phyloP scores from a whole-genome alignment of 2,329 filamentous ascomycete species.

The Trichoderma sp. region DNA sequence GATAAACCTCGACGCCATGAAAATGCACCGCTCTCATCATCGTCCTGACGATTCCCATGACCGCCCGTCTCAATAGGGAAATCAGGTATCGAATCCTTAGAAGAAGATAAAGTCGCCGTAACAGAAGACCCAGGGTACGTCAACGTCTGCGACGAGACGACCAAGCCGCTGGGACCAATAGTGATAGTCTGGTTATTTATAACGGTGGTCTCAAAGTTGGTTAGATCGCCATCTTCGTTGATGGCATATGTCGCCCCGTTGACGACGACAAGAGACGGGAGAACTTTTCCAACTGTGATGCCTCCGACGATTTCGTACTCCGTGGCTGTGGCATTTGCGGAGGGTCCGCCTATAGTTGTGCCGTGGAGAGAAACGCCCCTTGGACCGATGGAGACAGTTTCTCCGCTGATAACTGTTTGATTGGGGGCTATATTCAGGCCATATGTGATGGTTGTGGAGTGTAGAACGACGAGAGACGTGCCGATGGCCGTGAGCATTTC shows the following conservation, averaged over 20 bases:
- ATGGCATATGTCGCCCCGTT: constrained; percentile 53
- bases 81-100: constrained; percentile 28
- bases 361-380: constrained; percentile 44
- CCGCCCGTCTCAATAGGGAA: constrained; percentile 34
- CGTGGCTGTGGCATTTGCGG: constrained; percentile 39
- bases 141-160: constrained; percentile 48
- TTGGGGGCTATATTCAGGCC: constrained; percentile 37
- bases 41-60: constrained; percentile 20
- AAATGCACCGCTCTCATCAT: constrained; percentile 29
- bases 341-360: constrained; percentile 46
- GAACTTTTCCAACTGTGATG: constrained; percentile 53
- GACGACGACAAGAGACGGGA: constrained; percentile 52
- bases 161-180: constrained; percentile 51
- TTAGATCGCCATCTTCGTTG: constrained; percentile 45
- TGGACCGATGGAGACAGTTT: constrained; percentile 53
- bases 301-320: constrained; percentile 53
- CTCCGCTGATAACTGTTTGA: constrained; percentile 49
- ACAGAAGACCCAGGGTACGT: constrained; percentile 46
- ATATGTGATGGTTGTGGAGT: constrained; percentile 49
- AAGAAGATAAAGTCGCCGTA: constrained; percentile 43
- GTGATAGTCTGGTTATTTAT: constrained; percentile 51
- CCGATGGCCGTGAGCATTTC: constrained; percentile 49
- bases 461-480: constrained; percentile 42
- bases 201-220: constrained; percentile 52
- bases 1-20: constrained; percentile 10